A percentile compares a stretch with the other conserved stretches of the same genome.
These are phyloP conservation scores for Fusarium cyanostomum DNA, from an alignment of 2,329 filamentous ascomycete species.

Conservation along the genomic window DNA sequence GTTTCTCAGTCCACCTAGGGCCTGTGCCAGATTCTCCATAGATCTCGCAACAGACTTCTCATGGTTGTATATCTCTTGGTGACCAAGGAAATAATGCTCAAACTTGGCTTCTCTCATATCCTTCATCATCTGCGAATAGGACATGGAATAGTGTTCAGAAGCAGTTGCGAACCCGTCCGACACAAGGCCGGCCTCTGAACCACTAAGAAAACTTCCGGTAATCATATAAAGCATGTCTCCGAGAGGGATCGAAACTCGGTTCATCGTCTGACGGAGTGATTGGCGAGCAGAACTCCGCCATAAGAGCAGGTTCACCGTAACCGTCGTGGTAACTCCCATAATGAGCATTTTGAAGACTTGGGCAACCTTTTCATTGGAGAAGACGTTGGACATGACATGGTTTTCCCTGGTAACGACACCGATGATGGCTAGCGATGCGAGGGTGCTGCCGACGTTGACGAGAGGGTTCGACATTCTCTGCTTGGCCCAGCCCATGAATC, in stretches of 20 bases:
- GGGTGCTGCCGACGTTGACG: conserved; percentile 84
- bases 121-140: conserved; percentile 76
- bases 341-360: conserved; percentile 86
- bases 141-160: conserved; percentile 69
- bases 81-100: conserved; percentile 85
- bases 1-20: conserved; percentile 88
- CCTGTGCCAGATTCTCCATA: conserved; percentile 85
- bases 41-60: conserved; percentile 84
- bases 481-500: conserved; percentile 89
- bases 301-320: conserved; percentile 77
- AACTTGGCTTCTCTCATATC: conserved; percentile 86
- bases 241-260: conserved; percentile 76
- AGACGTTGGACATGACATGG: conserved; percentile 82
- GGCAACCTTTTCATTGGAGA: conserved; percentile 81
- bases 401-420: conserved; percentile 91
- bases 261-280: conserved; percentile 75
- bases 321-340: conserved; percentile 76
- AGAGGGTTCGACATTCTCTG: conserved; percentile 79
- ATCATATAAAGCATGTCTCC: conserved; percentile 85
- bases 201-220: conserved; percentile 82
- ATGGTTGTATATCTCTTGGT: conserved; percentile 79
- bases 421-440: conserved; percentile 88
- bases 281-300: conserved; percentile 81
- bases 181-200: conserved; percentile 79
- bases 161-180: conserved; percentile 71